A percentile compares a stretch with the other conserved stretches of the same genome.
These are phyloP conservation scores for Pseudogymnoascus sp. DNA, from an alignment of 2,329 filamentous ascomycete species.

Conservation along the genomic window DNA sequence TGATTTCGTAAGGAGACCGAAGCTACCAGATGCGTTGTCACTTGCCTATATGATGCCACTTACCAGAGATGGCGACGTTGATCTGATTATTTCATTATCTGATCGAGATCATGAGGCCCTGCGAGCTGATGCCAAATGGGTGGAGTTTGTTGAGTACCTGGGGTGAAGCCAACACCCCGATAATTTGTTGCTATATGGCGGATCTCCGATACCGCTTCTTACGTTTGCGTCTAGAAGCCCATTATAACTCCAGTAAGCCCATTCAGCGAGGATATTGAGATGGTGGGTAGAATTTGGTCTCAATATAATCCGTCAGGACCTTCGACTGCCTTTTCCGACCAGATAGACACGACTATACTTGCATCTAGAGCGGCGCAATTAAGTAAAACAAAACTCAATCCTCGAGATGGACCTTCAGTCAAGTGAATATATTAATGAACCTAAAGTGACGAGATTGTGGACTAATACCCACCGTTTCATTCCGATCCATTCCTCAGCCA, in stretches of 20 bases:
- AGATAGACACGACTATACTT: not conserved
- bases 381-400: not conserved
- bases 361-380: not conserved
- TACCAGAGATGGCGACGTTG: not conserved
- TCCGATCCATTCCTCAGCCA: not conserved
- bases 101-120: not conserved
- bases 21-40: not conserved
- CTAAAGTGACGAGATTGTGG: not conserved
- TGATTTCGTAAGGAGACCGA: not conserved
- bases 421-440: not conserved
- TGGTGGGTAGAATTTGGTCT: not conserved
- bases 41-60: constrained; percentile 4
- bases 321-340: not conserved
- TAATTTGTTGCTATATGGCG: not conserved
- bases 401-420: not conserved
- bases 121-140: not conserved
- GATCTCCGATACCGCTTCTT: not conserved
- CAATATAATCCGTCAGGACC: not conserved
- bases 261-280: not conserved
- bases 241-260: not conserved
- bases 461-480: not conserved
- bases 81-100: not conserved
- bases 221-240: not conserved
- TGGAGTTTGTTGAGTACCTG: not conserved
- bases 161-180: not conserved